Percentiles rank a stretch among this genome's conserved stretches.
Evolutionary conservation across 805 yeast species (phyloP).

Genomic region (Wickerhamomyces strasburgensis): DNA sequence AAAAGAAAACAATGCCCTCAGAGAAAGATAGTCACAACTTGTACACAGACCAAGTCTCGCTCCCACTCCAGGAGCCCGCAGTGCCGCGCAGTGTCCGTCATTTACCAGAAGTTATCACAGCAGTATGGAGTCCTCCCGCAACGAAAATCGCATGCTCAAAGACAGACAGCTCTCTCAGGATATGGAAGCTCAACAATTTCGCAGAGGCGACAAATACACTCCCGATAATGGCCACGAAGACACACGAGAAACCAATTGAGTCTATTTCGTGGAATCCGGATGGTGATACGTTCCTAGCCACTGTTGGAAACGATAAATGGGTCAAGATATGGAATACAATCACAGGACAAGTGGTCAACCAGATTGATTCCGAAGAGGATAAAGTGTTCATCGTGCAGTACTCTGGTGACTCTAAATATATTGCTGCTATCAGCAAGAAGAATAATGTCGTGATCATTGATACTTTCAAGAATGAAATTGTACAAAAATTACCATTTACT

Average conservation of each 20-base stretch:
- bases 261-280: constrained; percentile 46
- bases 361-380: constrained; percentile 26
- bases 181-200: constrained; percentile 25
- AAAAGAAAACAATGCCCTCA: no score
- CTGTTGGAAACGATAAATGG: constrained; percentile 43
- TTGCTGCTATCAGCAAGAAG: constrained; percentile 40
- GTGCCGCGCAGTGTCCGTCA: background rate
- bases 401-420: constrained; percentile 37
- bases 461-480: constrained; percentile 26
- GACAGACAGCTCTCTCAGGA: constrained; percentile 25
- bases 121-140: constrained; percentile 28
- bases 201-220: constrained; percentile 28
- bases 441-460: constrained; percentile 34
- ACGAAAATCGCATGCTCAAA: constrained; percentile 26
- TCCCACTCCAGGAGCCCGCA: background rate
- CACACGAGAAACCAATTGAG: constrained; percentile 37
- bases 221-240: constrained; percentile 32
- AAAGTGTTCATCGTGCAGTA: constrained; percentile 25
- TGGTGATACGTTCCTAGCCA: constrained; percentile 39
- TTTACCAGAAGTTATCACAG: constrained; percentile 12
- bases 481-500: constrained; percentile 23
- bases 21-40: background rate
- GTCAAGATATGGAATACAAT: constrained; percentile 44
- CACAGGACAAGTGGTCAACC: constrained; percentile 30
- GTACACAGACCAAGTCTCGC: background rate